Evolutionary conservation across 163 green algal genomes (phyloP), one percentile per base, ranked within the genome.

Genomic region (Trebouxia gelatinosa): DNA sequence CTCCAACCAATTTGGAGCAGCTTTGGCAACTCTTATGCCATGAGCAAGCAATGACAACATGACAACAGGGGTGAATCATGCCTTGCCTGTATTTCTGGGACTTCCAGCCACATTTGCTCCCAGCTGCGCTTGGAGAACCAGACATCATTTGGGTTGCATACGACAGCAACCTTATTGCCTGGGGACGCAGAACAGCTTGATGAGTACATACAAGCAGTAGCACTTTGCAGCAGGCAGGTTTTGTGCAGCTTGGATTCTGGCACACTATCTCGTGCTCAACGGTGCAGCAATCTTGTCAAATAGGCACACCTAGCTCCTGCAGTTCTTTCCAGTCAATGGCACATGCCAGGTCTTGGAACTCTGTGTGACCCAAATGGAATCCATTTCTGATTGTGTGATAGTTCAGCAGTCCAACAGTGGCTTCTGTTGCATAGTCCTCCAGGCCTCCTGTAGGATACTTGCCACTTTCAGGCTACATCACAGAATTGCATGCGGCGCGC

Each of bases 311-410:
- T 32, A 77, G 38, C 3, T 46, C 28, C 31, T 67, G 21, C 54
- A 84, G 54, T 32, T 81, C 57, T 48, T 59, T 37, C 80, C 80
- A 84, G n/a, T 84, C 80, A 28, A 77, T 64, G 54, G 80, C 75
- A 0, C 51, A 32, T 38, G 54, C 58, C 67, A 84, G 31, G 6
- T 81, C 75, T 6, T 21, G 38, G 61, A 84, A 84, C 75, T 84
- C 80, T 31, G 71, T 74, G 26, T 79, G 26, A 34, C 54, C 80
- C 37, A 84, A 57, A 39, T 79, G 65, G 21, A 81, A 81, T 5
- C 74, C 75, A 46, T 81, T 84, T 2, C 7, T 68, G 64, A 70
- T 70, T 17, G 66, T 67, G 34, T 48, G 31, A 23, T 48, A 54
- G 19, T 74, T 62, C 13, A 84, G 64, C 28, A 84, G 64, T 32